Conservation (phyloP, 305 asterid genomes). For the Withania somnifera region DNA sequence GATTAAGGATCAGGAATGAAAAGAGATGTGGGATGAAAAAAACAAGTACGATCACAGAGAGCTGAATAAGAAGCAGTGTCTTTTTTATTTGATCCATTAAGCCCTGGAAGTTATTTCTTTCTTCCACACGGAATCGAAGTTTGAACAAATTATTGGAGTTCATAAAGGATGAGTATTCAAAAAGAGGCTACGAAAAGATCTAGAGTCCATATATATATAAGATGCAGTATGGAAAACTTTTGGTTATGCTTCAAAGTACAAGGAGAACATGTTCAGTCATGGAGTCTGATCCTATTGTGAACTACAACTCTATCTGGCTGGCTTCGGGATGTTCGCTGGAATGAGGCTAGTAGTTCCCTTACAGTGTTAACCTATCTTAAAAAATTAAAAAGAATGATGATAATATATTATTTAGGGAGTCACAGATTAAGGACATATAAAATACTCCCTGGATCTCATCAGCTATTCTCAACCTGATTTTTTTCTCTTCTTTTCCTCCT, state of each 20-base stretch:
- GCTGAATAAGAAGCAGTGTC: conserved; percentile 74
- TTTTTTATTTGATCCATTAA: conserved; percentile 78
- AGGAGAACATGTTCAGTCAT: conserved; percentile 83
- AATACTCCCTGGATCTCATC: no score
- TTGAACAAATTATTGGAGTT: conserved; percentile 69
- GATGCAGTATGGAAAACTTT: conserved; percentile 92
- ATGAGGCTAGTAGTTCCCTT: conserved; percentile 93
- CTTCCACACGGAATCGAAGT: conserved; percentile 43
- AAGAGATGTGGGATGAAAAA: no score
- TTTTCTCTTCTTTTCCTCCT: no score
- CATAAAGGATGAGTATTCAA: conserved; percentile 45
- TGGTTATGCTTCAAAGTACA: conserved; percentile 93
- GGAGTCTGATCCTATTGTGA: conserved; percentile 90
- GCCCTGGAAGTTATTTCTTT: conserved; percentile 91
- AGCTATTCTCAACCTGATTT: no score
- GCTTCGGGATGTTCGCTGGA: conserved; percentile 88
- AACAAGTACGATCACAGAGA: conserved; percentile 90
- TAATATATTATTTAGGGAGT: no score
- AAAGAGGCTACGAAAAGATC: conserved; percentile 29
- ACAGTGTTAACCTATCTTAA: conserved; percentile 83
- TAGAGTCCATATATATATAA: conserved; percentile 48
- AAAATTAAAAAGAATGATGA: no score
- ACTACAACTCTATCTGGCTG: conserved; percentile 84
- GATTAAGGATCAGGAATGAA: conserved; percentile 20
- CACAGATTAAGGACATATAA: no score